Conservation (phyloP, 306 rosid genomes). For the Glycine latifolia region DNA sequence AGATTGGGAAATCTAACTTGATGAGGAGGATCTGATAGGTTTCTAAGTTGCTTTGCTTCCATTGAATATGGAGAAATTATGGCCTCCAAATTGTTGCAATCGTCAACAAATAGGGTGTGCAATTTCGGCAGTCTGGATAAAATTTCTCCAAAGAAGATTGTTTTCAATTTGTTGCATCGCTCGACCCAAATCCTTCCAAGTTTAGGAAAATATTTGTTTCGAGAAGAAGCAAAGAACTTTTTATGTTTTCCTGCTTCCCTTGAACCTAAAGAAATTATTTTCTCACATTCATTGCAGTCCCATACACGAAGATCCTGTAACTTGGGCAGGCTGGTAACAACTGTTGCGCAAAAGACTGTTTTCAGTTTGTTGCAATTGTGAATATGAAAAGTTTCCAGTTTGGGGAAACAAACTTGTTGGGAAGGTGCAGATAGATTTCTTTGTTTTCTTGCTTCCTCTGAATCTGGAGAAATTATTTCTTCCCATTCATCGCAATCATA, state of each 20-base stretch:
- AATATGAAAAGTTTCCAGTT: not conserved
- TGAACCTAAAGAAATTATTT: not conserved
- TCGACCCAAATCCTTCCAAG: not conserved
- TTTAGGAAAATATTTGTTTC: not conserved
- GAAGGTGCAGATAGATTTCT: not conserved
- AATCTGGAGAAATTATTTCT: not conserved
- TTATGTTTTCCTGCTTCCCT: not conserved
- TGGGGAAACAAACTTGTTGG: not conserved
- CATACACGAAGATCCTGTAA: not conserved
- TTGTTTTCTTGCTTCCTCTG: not conserved
- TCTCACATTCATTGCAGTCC: not conserved
- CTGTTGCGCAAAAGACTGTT: not conserved
- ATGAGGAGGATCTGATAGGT: not conserved
- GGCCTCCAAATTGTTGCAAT: not conserved
- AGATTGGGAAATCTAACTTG: not conserved
- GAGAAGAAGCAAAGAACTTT: not conserved
- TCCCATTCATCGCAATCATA: slow-evolving; percentile 1
- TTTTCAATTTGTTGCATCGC: slow-evolving; percentile 25
- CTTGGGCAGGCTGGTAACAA: not conserved
- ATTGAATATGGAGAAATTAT: not conserved
- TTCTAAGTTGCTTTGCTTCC: not conserved
- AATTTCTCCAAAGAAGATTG: not conserved
- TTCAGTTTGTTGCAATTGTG: not conserved
- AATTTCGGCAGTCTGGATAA: not conserved
- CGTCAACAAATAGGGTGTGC: not conserved